Conservation (phyloP, 2,329 filamentous ascomycete genomes). For the Nothopassalora personata region DNA sequence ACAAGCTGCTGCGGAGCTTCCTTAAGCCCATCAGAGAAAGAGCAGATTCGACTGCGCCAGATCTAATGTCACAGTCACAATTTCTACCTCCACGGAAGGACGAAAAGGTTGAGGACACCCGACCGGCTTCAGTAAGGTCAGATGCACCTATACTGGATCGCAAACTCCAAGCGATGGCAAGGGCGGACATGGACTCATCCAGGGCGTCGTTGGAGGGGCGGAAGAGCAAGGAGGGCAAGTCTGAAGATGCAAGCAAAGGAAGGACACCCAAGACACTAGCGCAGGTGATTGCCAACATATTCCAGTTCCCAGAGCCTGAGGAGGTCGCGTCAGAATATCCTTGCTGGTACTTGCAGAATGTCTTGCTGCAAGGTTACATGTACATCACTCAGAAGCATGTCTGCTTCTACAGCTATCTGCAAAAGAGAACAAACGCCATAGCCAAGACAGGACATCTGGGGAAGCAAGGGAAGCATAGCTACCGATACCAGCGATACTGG, state of each 20-base stretch:
- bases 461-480: constrained; percentile 84
- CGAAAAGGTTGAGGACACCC: constrained; percentile 5
- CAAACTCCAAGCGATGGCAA: constrained; percentile 45
- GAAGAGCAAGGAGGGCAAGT: constrained; percentile 1
- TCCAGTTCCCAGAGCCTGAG: constrained; percentile 74
- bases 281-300: constrained; percentile 53
- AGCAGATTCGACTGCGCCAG: constrained; percentile 28
- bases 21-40: constrained; percentile 48
- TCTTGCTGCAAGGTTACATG: constrained; percentile 88
- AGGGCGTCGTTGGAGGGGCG: constrained; percentile 6
- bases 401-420: constrained; percentile 96
- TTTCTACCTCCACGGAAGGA: constrained; percentile 24
- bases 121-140: constrained; percentile 32
- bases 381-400: constrained; percentile 91
- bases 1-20: constrained; percentile 61
- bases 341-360: constrained; percentile 87
- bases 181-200: constrained; percentile 26
- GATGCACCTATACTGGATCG: constrained; percentile 69
- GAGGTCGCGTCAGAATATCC: constrained; percentile 88
- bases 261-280: constrained; percentile 12
- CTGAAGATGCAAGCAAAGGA: background rate
- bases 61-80: constrained; percentile 31
- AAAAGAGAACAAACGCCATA: constrained; percentile 74
- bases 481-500: constrained; percentile 86
- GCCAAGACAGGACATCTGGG: constrained; percentile 83